Base-by-base conservation (phyloP, 768 basidiomycete genomes). In the Leccinum imitatum region DNA sequence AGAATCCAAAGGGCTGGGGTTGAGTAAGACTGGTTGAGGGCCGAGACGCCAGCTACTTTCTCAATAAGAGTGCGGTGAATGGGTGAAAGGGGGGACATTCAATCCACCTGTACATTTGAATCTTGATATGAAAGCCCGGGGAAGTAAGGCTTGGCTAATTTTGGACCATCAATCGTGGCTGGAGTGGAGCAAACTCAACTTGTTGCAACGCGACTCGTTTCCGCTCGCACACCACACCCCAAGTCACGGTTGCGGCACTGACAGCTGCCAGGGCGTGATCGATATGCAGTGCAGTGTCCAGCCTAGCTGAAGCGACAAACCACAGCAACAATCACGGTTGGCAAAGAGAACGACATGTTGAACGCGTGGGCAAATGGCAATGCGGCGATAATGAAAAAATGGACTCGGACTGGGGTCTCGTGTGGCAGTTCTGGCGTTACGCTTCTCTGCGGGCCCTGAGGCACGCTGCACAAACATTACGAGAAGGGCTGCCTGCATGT, bases 171-270 rank as follows among this genome's bases (percentile, higher is more conserved):
- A 46, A 59, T 65, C 67, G 60, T 69, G 67, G 62, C 6, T 8
- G 19, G 31, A 23, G 48, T 52, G 54, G 50, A 44, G 33, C 53
- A 11, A 44, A 44, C 41, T 44, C 41, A 19, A 44, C 41, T 17
- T 41, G 41, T 44, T 44, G n/a, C 55, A 59, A 63, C 56, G 67
- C 61, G 67, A 66, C 48, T 67, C 67, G 63, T 68, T 62, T 68
- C 67, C 67, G 59, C 41, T 37, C 23, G 56, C 56, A 58, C 52
- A 25, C 53, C 61, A 58, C 53, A 41, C 39, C 39, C 35, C 31
- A 33, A 33, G 11, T 13, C 23, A 25, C 23, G 23, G 8, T 8
- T 54, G 59, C 27, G 11, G 46, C 11, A 21, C 46, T 21, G 46
- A 19, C 19, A 15, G 25, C 50, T 50, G 48, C 54, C 51, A 52